Percentiles rank a stretch among this genome's conserved stretches.
Evolutionary conservation across 768 basidiomycete genomes (phyloP).

Genomic region (Pleurotus platypus): DNA sequence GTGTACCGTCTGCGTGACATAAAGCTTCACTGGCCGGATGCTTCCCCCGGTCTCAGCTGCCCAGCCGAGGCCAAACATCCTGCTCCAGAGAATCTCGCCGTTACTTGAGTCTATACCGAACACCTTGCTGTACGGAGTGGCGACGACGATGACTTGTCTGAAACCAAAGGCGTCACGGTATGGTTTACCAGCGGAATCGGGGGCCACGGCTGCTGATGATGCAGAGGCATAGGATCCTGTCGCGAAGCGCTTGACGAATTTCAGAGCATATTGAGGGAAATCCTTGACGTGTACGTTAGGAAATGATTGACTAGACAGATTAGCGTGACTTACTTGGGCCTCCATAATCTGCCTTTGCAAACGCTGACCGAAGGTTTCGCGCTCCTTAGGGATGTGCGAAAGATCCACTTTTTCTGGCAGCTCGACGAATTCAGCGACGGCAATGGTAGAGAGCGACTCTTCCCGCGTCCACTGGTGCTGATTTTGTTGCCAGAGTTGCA

Average conservation of each 20-base stretch:
- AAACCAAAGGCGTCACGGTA: slow-evolving; percentile 83
- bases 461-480: slow-evolving; percentile 73
- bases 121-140: slow-evolving; percentile 69
- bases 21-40: slow-evolving; percentile 60
- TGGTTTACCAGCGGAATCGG: slow-evolving; percentile 29
- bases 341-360: slow-evolving; percentile 55
- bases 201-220: slow-evolving; percentile 27
- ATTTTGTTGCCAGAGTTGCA: slow-evolving; percentile 71
- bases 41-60: slow-evolving; percentile 51
- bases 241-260: slow-evolving; percentile 69
- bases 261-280: slow-evolving; percentile 64
- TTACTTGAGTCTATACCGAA: slow-evolving; percentile 80
- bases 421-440: slow-evolving; percentile 69
- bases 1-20: slow-evolving; percentile 45
- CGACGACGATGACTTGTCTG: slow-evolving; percentile 74
- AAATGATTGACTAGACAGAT: no score
- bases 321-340: slow-evolving; percentile 43
- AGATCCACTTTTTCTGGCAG: slow-evolving; percentile 57
- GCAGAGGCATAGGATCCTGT: slow-evolving; percentile 62
- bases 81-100: slow-evolving; percentile 78
- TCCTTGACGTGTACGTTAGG: slow-evolving; percentile 33
- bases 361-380: slow-evolving; percentile 49
- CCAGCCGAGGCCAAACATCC: slow-evolving; percentile 72
- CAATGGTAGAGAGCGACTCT: slow-evolving; percentile 67
- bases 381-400: slow-evolving; percentile 30